These are phyloP conservation scores for Verbena officinalis DNA, from an alignment of 257 asterid genomes.

Conservation along the genomic window DNA sequence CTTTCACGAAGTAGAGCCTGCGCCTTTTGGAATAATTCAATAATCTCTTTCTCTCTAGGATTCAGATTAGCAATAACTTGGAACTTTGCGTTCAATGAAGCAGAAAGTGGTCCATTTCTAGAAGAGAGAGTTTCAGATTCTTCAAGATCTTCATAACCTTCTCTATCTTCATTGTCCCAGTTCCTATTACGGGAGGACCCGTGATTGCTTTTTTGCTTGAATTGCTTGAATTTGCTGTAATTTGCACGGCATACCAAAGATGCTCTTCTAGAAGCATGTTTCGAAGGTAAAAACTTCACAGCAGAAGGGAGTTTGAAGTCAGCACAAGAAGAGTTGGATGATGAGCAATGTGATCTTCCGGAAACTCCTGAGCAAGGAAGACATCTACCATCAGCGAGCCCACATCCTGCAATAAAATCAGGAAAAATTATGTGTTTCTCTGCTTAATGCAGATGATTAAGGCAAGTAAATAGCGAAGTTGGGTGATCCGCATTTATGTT, in stretches of 20 bases:
- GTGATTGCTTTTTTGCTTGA: conserved; percentile 71
- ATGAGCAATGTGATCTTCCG: conserved; percentile 53
- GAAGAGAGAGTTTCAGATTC: conserved; percentile 70
- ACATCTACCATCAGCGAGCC: conserved; percentile 51
- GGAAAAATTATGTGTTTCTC: background rate
- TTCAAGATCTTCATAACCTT: conserved; percentile 58
- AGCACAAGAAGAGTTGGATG: conserved; percentile 44
- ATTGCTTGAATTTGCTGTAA: conserved; percentile 60
- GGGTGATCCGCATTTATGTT: background rate
- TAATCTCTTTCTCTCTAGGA: conserved; percentile 88
- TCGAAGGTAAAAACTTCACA: conserved; percentile 45
- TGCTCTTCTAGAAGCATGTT: conserved; percentile 42
- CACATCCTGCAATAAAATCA: conserved; percentile 55
- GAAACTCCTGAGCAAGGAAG: conserved; percentile 37
- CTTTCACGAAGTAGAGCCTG: conserved; percentile 91
- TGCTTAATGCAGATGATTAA: background rate
- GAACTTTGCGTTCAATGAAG: conserved; percentile 52
- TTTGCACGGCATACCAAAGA: conserved; percentile 60
- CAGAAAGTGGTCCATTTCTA: conserved; percentile 71
- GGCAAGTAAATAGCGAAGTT: background rate
- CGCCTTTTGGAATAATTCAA: conserved; percentile 88
- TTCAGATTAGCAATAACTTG: conserved; percentile 79
- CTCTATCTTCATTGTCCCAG: conserved; percentile 64
- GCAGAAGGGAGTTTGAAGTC: conserved; percentile 39
- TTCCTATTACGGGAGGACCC: conserved; percentile 70